Evolutionary conservation across 805 yeast species (phyloP).

Genomic region (Nadsonia fulvescens): DNA sequence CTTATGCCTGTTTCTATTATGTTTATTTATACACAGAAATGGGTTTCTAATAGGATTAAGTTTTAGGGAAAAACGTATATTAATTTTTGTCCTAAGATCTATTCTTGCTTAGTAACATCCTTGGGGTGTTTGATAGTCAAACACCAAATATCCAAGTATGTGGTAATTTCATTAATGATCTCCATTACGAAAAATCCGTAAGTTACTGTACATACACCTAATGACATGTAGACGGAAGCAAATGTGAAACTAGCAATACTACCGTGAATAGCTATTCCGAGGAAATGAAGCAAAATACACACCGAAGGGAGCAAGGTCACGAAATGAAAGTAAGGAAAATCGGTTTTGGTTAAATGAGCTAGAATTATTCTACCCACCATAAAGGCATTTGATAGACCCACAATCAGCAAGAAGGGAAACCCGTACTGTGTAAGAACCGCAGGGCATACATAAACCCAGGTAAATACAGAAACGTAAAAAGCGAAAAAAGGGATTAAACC

Average conservation of each 20-base stretch:
- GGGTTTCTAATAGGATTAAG: no score
- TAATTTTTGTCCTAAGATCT: no score
- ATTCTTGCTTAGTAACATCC: no score
- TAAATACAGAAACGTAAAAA: conserved; percentile 32
- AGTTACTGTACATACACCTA: conserved; percentile 54
- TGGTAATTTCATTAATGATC: conserved; percentile 62
- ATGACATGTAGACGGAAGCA: conserved; percentile 46
- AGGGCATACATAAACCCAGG: conserved; percentile 32
- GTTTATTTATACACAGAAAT: no score
- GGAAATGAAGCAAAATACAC: conserved; percentile 14
- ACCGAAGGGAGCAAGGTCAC: conserved; percentile 39
- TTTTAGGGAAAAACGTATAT: no score
- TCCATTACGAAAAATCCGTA: conserved; percentile 62
- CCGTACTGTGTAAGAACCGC: conserved; percentile 17
- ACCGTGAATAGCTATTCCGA: no score
- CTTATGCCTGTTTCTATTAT: no score
- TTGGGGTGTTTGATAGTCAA: conserved; percentile 67
- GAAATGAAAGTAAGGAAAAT: conserved; percentile 50
- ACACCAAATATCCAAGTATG: conserved; percentile 67
- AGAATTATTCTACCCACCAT: conserved; percentile 81
- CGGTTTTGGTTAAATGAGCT: conserved; percentile 67
- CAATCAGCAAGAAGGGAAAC: conserved; percentile 44
- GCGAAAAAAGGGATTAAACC: conserved; percentile 53
- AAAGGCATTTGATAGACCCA: conserved; percentile 64
- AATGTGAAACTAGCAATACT: conserved; percentile 18